Conservation (phyloP, 768 basidiomycete species). For the Sporobolomyces pararoseus region DNA sequence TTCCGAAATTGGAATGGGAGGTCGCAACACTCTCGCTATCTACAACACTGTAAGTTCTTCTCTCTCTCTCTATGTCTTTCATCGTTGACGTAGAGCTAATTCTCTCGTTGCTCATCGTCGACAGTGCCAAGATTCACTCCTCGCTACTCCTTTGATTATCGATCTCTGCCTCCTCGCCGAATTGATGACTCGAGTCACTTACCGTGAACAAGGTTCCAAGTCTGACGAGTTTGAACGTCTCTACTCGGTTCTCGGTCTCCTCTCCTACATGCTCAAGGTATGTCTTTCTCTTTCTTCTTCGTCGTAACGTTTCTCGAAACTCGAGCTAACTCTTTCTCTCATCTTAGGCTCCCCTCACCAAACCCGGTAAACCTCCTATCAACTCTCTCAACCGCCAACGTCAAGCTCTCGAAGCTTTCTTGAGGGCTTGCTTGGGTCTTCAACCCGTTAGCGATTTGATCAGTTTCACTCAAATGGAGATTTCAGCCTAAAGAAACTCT, state of each 20-base stretch:
- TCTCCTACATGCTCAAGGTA: constrained; percentile 97
- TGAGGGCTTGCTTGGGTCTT: constrained; percentile 44
- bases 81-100: background rate
- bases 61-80: constrained; percentile 6
- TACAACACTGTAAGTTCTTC: constrained; percentile 51
- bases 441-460: constrained; percentile 65
- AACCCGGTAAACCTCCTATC: constrained; percentile 77
- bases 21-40: constrained; percentile 77
- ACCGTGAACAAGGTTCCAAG: constrained; percentile 56
- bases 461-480: constrained; percentile 38
- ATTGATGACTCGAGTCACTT: constrained; percentile 85
- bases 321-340: background rate
- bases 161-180: constrained; percentile 90
- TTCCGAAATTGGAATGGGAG: constrained; percentile 95
- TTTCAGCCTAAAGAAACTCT: constrained; percentile 4
- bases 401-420: constrained; percentile 62
- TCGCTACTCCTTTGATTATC: constrained; percentile 92
- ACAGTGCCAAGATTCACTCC: constrained; percentile 82
- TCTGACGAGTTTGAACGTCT: constrained; percentile 68
- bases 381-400: constrained; percentile 94
- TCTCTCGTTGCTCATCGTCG: constrained; percentile 9
- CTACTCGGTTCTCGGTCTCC: constrained; percentile 84
- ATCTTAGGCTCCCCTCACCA: constrained; percentile 46
- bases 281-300: constrained; percentile 45
- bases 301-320: background rate